Evolutionary conservation across 176 grass and related monocot genomes (phyloP).

Genomic region (Rhynchospora pubera): DNA sequence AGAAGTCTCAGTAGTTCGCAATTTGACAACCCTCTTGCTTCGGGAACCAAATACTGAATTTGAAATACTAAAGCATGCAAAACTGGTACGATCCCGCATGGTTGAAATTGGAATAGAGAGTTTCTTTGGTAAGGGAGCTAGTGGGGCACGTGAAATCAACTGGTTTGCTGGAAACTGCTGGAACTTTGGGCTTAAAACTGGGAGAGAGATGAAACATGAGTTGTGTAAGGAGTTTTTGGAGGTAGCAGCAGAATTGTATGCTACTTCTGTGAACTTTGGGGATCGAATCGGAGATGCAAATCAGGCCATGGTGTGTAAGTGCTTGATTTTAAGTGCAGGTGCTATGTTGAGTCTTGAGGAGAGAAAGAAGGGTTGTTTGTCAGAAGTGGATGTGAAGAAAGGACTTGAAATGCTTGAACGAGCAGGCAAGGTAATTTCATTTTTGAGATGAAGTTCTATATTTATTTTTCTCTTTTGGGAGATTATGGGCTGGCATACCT

Average conservation of each 20-base stretch:
- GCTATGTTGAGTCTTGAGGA: conserved; percentile 52
- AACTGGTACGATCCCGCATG: conserved; percentile 51
- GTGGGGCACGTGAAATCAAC: conserved; percentile 55
- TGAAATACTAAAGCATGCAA: conserved; percentile 78
- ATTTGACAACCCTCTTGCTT: conserved; percentile 63
- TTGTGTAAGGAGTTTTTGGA: conserved; percentile 64
- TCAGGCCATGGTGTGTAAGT: conserved; percentile 47
- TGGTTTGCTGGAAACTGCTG: conserved; percentile 71
- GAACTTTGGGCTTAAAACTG: conserved; percentile 54
- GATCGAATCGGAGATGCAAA: conserved; percentile 38
- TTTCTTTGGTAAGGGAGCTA: conserved; percentile 59
- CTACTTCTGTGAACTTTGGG: not conserved
- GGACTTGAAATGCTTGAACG: conserved; percentile 68
- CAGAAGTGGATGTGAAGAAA: conserved; percentile 64
- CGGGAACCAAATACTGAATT: conserved; percentile 41
- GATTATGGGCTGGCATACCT: no score
- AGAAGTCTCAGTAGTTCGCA: conserved; percentile 65
- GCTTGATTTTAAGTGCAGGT: conserved; percentile 61
- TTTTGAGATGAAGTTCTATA: conserved; percentile 22
- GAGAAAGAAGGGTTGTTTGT: conserved; percentile 40
- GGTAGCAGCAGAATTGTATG: conserved; percentile 63
- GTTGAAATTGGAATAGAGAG: conserved; percentile 46
- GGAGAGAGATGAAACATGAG: conserved; percentile 47
- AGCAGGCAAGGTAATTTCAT: conserved; percentile 74
- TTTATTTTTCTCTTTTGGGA: not conserved